Base-by-base conservation (phyloP, 2,329 filamentous ascomycete genomes). In the Stachybotrys chlorohalonatus region DNA sequence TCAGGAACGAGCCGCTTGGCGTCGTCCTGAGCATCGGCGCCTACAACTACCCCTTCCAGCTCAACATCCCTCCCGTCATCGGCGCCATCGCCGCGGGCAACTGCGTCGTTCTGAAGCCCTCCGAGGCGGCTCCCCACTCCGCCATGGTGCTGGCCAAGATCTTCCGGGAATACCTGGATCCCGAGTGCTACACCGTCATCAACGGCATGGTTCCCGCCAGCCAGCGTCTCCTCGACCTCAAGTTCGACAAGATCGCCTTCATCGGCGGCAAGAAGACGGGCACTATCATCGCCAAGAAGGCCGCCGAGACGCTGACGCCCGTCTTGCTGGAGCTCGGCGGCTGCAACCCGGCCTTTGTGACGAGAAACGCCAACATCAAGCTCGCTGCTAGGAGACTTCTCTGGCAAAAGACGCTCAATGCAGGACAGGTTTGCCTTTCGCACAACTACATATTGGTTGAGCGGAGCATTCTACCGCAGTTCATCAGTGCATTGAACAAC, bases 211-310 rank as follows among this genome's bases (percentile, higher is more conserved):
- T 96, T 17, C 79, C 86, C 5, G 90, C 96, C 76, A 91, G 88
- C 5, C 90, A 88, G 49, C 85, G 84, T 11, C 75, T 97, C 49
- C 80, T 99, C 39, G 84, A 93, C 55, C 83, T 91, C 75, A 93
- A 93, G 70, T 99, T 92, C 87, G 92, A 95, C 75, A 97, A 96
- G 81, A 95, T 99, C 65, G 92, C 94, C 77, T 99, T 96, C 75
- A 99, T 94, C 1, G 94, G 94, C 54, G 86, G 84, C 64, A 80
- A 81, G 53, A 75, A 68, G 31, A 90, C 96, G 16, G 94, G 89
- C 65, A 90, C 86, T 66, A 92, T 97, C 64, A 85, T 97, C 53
- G 83, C 90, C 51, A 86, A 92, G 70, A 96, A 95, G 69, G 94
- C 93, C 0, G 93, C 94, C 57, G 84, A 90, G 66, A 86, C 90